A percentile compares a stretch with the other conserved stretches of the same genome.
Evolutionary conservation across 306 rosid species (phyloP).

Genomic region (Crotalaria pallida): DNA sequence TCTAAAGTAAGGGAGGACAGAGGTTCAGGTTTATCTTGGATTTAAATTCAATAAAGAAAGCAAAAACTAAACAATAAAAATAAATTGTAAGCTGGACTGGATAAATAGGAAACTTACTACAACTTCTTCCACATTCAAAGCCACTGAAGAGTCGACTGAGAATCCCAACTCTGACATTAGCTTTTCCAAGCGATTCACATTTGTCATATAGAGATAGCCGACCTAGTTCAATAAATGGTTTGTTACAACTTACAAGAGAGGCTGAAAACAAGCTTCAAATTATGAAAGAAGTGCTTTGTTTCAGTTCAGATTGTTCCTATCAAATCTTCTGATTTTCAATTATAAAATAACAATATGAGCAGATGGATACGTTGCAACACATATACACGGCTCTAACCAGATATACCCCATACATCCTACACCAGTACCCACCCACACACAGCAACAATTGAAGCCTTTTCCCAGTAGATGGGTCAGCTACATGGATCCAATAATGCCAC

Average conservation of each 20-base stretch:
- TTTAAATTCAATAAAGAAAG: neutral
- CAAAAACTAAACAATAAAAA: neutral
- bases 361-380: conserved; percentile 14
- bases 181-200: conserved; percentile 73
- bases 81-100: neutral
- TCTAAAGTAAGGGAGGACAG: neutral
- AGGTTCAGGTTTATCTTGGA: neutral
- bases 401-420: too few species aligned
- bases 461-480: neutral
- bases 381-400: neutral
- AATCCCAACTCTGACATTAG: conserved; percentile 76
- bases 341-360: neutral
- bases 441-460: neutral
- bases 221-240: conserved; percentile 44
- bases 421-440: too few species aligned
- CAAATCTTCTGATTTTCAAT: neutral
- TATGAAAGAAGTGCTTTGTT: neutral
- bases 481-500: neutral
- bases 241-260: conserved; percentile 27
- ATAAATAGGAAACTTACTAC: conserved; percentile 40
- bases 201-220: conserved; percentile 78
- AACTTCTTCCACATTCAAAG: conserved; percentile 47
- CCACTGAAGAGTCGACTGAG: conserved; percentile 60
- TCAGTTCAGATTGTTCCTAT: conserved; percentile 23
- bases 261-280: conserved; percentile 8